Evolutionary conservation across 1,284 basidiomycete genomes (phyloP), one percentile per base, ranked within the genome.

Genomic region (Cutaneotrichosporon sp.): DNA sequence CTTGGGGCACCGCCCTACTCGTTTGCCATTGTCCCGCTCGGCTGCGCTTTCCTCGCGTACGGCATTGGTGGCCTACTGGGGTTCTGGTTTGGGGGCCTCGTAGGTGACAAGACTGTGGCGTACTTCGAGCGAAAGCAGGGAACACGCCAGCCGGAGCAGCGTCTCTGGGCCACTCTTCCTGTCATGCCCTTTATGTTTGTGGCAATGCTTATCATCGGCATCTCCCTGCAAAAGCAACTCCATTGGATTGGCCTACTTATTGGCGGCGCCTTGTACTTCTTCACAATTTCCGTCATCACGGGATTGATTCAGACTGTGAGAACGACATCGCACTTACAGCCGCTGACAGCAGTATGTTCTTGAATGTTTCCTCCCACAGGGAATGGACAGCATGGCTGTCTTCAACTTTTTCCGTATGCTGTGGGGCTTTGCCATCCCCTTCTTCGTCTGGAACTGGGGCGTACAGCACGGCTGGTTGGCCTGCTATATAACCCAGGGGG

Each of bases 401-500:
- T 75, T 73, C 61, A 68, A 68, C 57, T 72, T 75, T 54, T 69
- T 68, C 62, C 73, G 72, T 61, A 66, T 62, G 52, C 59, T 66
- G 14, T 69, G 47, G 47, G 70, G 68, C 25, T 75, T 75, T 45
- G 65, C 60, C 0, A 64, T 67, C 11, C 64, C 72, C 4, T 74
- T 72, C 60, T 75, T 71, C 51, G 63, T 67, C 7, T 64, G 66
- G 31, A 54, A 60, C 26, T 74, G 71, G 71, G 66, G 63, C 11
- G 53, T 58, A 3, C 49, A 56, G 25, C 31, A 58, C 27, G 62
- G 61, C 44, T 70, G 68, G 48, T 52, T 64, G 10, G 59, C 54
- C 29, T 55, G 61, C 8, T 74, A 65, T 37, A 51, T 64, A 16
- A 60, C 60, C 4, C 66, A 72, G 55, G 73, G 67, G 16, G 62